phyloP scores from a whole-genome alignment of 1,284 basidiomycete species.

The Phenoliferia sp. region DNA sequence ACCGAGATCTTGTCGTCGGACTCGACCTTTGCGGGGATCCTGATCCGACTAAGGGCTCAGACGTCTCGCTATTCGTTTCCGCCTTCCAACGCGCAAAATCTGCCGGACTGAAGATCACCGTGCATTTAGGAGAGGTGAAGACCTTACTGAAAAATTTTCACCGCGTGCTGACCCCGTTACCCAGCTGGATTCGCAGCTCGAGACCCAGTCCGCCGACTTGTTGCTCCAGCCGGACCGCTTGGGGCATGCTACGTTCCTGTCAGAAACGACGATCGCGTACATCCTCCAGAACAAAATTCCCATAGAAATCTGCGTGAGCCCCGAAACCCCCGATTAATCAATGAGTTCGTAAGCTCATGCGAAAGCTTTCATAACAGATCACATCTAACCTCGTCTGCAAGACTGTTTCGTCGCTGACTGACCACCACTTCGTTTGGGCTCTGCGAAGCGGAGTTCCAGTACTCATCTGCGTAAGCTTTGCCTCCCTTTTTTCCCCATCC shows the following conservation, averaged over 20 bases:
- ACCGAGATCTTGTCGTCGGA: not conserved
- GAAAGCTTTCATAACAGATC: not conserved
- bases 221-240: conserved; percentile 1
- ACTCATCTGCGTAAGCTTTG: not conserved
- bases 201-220: not conserved
- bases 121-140: conserved; percentile 1
- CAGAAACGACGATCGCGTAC: not conserved
- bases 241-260: conserved; percentile 1
- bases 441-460: not conserved
- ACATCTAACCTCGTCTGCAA: conserved; percentile 1
- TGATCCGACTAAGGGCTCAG: conserved; percentile 4
- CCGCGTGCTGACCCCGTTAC: not conserved
- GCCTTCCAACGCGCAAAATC: not conserved
- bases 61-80: not conserved
- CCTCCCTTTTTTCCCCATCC: not conserved
- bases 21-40: conserved; percentile 1
- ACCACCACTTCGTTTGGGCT: not conserved
- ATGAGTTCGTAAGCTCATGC: not conserved
- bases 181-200: not conserved
- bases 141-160: not conserved
- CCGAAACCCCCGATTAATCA: not conserved
- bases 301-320: not conserved
- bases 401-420: not conserved
- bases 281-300: not conserved
- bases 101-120: not conserved